These are phyloP conservation scores for Paracoccidioides brasiliensis DNA, from an alignment of 2,329 filamentous ascomycete species.

Conservation along the genomic window DNA sequence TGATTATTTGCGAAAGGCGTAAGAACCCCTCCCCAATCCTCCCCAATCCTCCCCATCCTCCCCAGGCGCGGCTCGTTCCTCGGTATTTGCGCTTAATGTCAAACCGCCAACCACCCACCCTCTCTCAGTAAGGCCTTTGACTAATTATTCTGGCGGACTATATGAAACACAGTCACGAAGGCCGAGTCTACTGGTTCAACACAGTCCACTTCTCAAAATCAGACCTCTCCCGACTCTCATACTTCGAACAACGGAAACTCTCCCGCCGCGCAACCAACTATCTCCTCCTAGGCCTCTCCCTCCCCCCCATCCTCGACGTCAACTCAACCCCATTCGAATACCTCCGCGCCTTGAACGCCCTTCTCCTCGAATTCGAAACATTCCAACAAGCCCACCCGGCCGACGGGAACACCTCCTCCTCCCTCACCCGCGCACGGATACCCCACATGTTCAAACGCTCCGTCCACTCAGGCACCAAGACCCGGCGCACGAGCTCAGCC, in stretches of 20 bases:
- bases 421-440: slow-evolving; percentile 63
- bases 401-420: slow-evolving; percentile 54
- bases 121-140: neutral
- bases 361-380: slow-evolving; percentile 82
- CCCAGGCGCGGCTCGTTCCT: too few relatives aligned
- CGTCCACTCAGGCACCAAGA: slow-evolving; percentile 44
- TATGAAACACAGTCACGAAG: slow-evolving; percentile 58
- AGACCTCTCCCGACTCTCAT: slow-evolving; percentile 70
- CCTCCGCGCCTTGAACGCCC: slow-evolving; percentile 68
- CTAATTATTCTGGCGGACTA: neutral
- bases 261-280: slow-evolving; percentile 87
- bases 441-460: slow-evolving; percentile 70
- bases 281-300: slow-evolving; percentile 78
- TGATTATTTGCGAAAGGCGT: slow-evolving; percentile 88
- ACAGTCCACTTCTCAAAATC: slow-evolving; percentile 79
- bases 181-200: slow-evolving; percentile 95
- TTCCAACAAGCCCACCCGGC: slow-evolving; percentile 81
- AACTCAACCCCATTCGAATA: slow-evolving; percentile 73
- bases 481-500: slow-evolving; percentile 44
- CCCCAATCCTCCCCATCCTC: neutral
- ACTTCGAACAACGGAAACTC: slow-evolving; percentile 71
- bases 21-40: slow-evolving; percentile 29
- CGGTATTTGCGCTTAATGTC: too few relatives aligned
- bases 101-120: too few relatives aligned
- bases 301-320: slow-evolving; percentile 80